Base-by-base conservation (phyloP, 306 rosid genomes). In the Vigna angularis region DNA sequence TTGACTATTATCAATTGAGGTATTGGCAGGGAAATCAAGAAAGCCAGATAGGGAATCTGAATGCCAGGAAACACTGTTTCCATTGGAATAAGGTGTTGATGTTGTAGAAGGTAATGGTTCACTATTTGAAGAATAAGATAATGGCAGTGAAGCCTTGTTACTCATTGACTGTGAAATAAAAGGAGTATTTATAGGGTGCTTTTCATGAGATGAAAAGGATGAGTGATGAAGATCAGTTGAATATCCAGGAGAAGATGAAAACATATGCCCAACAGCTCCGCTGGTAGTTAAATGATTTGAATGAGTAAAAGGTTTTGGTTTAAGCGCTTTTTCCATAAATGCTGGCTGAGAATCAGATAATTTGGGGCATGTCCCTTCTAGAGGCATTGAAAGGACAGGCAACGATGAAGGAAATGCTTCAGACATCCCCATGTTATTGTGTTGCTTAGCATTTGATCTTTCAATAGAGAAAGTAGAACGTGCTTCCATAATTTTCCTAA, bases 191-290 rank as follows among this genome's bases (percentile, higher is more conserved):
- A 80, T 85, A 26, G 91, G 79, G 81, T 83, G 88, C 68, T 87
- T 83, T 71, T 82, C 94, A 79, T 74, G 90, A 66, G 88, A 79
- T 40, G 94, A 89, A 88, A 76, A 83, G 53, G 98, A 86, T 36
- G 98, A 88, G 86, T 88, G 90, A 75, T 91, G 98, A 75, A 87
- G 96, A 83, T 93, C 93, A 3, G 93, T 88, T 70, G 95, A 88
- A 79, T 84, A 87, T 86, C 95, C 97, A 1, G 97, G 87, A 56
- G 97, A 87, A 49, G 99, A 88, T 14, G 99, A 95, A 86, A 89
- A 86, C 85, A 91, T 86, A 82, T 88, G 97, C 74, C 98, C 99
- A 64, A 88, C 92, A 14, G 84, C 90, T 66, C 93, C 98, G 34
- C 87, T 89, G 73, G 97, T 86, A 79, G 81, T 58, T 66, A 88